Base-by-base conservation (phyloP, 2,329 filamentous ascomycete genomes). In the Macrophomina tecta region DNA sequence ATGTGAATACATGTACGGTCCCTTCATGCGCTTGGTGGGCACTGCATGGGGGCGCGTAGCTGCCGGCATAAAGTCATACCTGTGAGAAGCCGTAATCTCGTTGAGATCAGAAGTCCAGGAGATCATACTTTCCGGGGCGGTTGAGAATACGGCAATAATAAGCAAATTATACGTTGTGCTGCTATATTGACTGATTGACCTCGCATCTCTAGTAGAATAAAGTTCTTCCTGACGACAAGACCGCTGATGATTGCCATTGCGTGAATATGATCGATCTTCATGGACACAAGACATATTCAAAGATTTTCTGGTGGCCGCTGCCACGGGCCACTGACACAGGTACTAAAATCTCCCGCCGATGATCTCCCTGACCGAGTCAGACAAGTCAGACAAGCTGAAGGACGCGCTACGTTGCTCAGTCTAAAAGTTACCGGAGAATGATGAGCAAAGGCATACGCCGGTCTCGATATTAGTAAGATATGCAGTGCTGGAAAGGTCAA, bases 341-440 rank as follows among this genome's bases (percentile, higher is more conserved):
- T 11, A 40, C 28, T 56, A 28, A 32, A 12, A 56, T 14, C 12
- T 45, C 36, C 45, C 36, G 55, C 16, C 45, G 38, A 60, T 32
- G 56, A 61, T 61, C 56, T 48, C 48, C 56, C 42, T 61, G 40
- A 34, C 40, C 56, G 56, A 61, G 56, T 61, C 56, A 61, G 56
- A 28, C 56, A 61, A 61, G 56, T 61, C 56, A 61, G 56, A 28
- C 56, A 61, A 46, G 40, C 40, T 40, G 42, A 48, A 61, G 56
- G 40, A 23, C 56, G 40, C 48, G 40, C 52, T 34, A 30, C 11
- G n/a, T 45, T n/a, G 30, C 38, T 58, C 55, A 36, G 38, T 58
- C 55, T 42, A 16, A 45, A 28, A 45, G 38, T 18, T 32, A 23
- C 55, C 18, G 38, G 28, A 18, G 55, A 58, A 30, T 45, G 45